Base-by-base conservation (phyloP, 129 eudicot genomes). In the Escallonia herrerae region DNA sequence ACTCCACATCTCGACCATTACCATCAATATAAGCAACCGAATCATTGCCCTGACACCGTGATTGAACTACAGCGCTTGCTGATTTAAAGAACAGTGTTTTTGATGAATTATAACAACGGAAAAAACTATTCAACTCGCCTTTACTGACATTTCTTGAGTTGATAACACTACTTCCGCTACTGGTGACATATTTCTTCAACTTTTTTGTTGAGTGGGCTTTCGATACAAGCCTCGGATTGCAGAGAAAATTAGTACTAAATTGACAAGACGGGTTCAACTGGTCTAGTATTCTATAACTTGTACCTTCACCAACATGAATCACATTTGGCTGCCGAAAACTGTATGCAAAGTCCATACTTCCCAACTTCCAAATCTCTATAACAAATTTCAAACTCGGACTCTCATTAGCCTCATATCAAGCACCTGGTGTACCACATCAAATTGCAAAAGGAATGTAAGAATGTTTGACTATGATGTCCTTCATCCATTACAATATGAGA, bases 1-100 rank as follows among this genome's bases (percentile, higher is more conserved):
- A 59, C 55, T 86, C 90, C 2, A 77, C 60, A 71, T 74, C 74
- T 60, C 56, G 77, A 57, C 78, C 79, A 46, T 72, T 79, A 40
- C 78, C 86, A 69, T 76, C 71, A 33, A 83, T 9, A 70, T 53
- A 83, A 40, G 90, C 66, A 55, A 82, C 59, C n/a, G 94, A 83
- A 56, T 85, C 90, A 81, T 80, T 89, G 39, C 87, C 96, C 71
- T 78, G 94, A 51, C 94, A 89, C 39, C 69, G 74, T 51, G 70
- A 38, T 49, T 43, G 68, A 44, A 41, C 37, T 7, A 62, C 47
- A 43, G 66, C 69, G 50, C 70, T 78, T 60, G 76, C 69, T 52
- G 62, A 48, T 46, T 78, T 78, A 49, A 62, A 65, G 64, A 70
- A 39, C 42, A 76, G 61, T 70, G 73, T 58, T 37, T 33, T 62